phyloP scores from a whole-genome alignment of 164 flowering plant genomes.

The Hamamelis virginiana region DNA sequence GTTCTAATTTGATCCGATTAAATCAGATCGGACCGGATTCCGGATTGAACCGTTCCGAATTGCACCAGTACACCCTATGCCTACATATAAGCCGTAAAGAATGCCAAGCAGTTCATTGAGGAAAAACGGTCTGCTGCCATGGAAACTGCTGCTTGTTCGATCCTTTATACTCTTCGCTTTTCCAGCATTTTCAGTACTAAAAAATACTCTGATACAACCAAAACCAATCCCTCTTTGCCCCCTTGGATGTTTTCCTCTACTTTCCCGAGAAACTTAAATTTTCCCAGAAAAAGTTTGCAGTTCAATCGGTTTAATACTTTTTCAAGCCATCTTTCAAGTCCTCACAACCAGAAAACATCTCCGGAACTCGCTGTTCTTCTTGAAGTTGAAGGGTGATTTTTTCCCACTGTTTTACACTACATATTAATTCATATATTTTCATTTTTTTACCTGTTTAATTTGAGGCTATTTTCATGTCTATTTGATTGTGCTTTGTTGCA shows the following conservation, averaged over 20 bases:
- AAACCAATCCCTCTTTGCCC: background rate
- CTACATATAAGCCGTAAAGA: too few relatives aligned
- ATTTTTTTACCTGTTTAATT: slow-evolving; percentile 1
- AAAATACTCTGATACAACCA: background rate
- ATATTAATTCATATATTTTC: too few relatives aligned
- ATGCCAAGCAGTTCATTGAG: too few relatives aligned
- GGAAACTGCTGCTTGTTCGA: slow-evolving; percentile 27
- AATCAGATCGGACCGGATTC: too few relatives aligned
- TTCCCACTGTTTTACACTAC: background rate
- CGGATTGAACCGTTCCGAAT: too few relatives aligned
- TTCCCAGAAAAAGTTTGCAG: slow-evolving; percentile 11
- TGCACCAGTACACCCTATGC: too few relatives aligned
- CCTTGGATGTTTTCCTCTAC: slow-evolving; percentile 15
- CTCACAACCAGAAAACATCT: slow-evolving; percentile 20
- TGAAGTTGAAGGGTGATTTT: slow-evolving; percentile 69
- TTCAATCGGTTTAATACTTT: slow-evolving; percentile 23
- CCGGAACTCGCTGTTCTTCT: slow-evolving; percentile 61
- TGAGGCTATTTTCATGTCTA: background rate
- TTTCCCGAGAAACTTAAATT: slow-evolving; percentile 14
- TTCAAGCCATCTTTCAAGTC: slow-evolving; percentile 14
- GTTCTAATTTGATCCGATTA: too few relatives aligned
- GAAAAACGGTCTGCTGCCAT: slow-evolving; percentile 7
- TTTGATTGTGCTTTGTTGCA: background rate
- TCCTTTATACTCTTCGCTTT: slow-evolving; percentile 13
- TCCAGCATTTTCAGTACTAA: background rate